phyloP scores from a whole-genome alignment of 2,329 filamentous ascomycete species.

The Nothomitra cinnamomea region DNA sequence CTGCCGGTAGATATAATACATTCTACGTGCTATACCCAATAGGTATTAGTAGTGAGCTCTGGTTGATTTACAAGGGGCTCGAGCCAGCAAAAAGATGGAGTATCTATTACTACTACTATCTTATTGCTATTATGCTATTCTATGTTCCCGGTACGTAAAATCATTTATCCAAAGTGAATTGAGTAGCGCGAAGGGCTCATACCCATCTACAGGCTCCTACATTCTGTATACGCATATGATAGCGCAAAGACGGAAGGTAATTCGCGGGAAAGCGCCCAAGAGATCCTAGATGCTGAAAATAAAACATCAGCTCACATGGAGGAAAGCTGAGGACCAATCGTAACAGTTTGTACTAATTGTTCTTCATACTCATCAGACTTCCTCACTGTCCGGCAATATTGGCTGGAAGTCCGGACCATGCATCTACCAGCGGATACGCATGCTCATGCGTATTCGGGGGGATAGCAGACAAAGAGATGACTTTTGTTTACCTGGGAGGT shows the following conservation, averaged over 20 bases:
- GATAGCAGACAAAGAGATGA: too few relatives aligned
- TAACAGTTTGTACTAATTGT: neutral
- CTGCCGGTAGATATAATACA: slow-evolving; percentile 49
- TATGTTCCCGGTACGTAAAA: slow-evolving; percentile 59
- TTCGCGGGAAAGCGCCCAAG: slow-evolving; percentile 39
- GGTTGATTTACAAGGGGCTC: slow-evolving; percentile 56
- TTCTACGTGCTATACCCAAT: slow-evolving; percentile 88
- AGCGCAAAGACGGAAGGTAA: slow-evolving; percentile 65
- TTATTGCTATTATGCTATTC: slow-evolving; percentile 49
- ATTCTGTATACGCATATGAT: slow-evolving; percentile 93
- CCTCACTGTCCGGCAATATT: too few relatives aligned
- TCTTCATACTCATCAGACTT: too few relatives aligned
- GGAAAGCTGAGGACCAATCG: neutral
- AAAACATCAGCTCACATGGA: neutral
- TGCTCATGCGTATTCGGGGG: too few relatives aligned
- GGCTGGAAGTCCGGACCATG: too few relatives aligned
- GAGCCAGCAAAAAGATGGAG: slow-evolving; percentile 36
- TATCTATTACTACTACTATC: slow-evolving; percentile 36
- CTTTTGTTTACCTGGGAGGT: too few relatives aligned
- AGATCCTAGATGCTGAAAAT: neutral
- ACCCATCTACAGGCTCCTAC: slow-evolving; percentile 42
- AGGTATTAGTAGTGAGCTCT: slow-evolving; percentile 76
- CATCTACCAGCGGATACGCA: too few relatives aligned
- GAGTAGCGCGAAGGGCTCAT: slow-evolving; percentile 9
- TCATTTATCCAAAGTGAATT: neutral